These are phyloP conservation scores for Talaromyces proteolyticus DNA, from an alignment of 495 filamentous ascomycete genomes.

Conservation along the genomic window DNA sequence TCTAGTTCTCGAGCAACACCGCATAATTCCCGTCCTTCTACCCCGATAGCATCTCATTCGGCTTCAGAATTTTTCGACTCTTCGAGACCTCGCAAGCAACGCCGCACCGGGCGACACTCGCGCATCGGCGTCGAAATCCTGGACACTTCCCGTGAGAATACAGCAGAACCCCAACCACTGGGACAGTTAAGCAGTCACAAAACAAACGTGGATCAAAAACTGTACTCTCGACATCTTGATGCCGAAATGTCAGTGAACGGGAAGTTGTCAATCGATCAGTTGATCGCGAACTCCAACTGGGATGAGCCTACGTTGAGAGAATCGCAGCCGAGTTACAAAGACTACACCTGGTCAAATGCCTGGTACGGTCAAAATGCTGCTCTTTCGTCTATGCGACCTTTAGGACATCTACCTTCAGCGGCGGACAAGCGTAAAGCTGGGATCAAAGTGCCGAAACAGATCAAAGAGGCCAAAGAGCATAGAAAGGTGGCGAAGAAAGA, in stretches of 20 bases:
- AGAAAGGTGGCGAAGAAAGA: constrained; percentile 11
- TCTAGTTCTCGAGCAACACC: constrained; percentile 22
- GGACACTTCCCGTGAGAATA: constrained; percentile 5
- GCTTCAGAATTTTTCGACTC: constrained; percentile 15
- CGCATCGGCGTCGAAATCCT: constrained; percentile 10
- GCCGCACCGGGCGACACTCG: constrained; percentile 19
- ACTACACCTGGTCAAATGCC: constrained; percentile 39
- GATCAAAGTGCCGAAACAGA: constrained; percentile 12
- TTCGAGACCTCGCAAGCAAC: constrained; percentile 20
- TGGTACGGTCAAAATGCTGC: constrained; percentile 20
- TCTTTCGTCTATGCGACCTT: constrained; percentile 23
- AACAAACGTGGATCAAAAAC: background rate
- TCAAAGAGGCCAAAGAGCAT: constrained; percentile 3
- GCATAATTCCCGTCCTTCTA: constrained; percentile 23
- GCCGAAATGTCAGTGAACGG: background rate
- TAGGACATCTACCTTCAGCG: constrained; percentile 20
- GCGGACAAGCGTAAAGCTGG: constrained; percentile 25
- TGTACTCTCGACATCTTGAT: background rate
- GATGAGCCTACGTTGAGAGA: constrained; percentile 61
- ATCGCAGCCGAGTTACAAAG: constrained; percentile 63
- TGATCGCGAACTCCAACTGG: constrained; percentile 44
- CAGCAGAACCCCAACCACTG: constrained; percentile 2
- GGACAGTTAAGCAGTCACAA: background rate
- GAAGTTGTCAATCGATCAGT: constrained; percentile 4
- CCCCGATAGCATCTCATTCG: constrained; percentile 13